These are phyloP conservation scores for Claviceps cyperi DNA, from an alignment of 2,329 filamentous ascomycete species.

Conservation along the genomic window DNA sequence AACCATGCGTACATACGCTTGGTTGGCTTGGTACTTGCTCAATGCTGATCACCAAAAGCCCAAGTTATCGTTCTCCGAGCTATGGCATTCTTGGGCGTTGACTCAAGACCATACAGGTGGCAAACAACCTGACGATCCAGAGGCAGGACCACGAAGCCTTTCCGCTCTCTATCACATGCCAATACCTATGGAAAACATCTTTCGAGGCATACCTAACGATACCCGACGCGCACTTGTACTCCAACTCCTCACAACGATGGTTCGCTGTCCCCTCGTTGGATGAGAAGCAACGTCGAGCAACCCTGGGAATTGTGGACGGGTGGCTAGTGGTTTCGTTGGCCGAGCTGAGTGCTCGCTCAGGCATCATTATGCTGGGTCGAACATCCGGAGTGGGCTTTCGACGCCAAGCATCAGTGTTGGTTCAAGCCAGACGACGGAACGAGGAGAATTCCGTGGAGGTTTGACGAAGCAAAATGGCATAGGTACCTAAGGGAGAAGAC, in stretches of 20 bases:
- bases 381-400: neutral
- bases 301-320: neutral
- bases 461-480: neutral
- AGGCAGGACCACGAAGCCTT: neutral
- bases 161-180: neutral
- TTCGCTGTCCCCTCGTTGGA: neutral
- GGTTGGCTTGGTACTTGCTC: neutral
- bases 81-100: conserved; percentile 1
- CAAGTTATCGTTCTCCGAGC: neutral
- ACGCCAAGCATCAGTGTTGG: neutral
- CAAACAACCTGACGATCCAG: neutral
- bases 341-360: neutral
- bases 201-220: conserved; percentile 3
- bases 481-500: neutral
- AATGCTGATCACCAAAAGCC: neutral
- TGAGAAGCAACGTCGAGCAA: neutral
- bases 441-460: neutral
- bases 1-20: neutral
- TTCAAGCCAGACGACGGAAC: neutral
- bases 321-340: neutral
- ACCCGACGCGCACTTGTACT: conserved; percentile 2
- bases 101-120: neutral
- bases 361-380: conserved; percentile 1
- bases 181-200: neutral
- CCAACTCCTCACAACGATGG: neutral